Evolutionary conservation across 1,284 basidiomycete species (phyloP).

Genomic region (Polyporus tsugae): DNA sequence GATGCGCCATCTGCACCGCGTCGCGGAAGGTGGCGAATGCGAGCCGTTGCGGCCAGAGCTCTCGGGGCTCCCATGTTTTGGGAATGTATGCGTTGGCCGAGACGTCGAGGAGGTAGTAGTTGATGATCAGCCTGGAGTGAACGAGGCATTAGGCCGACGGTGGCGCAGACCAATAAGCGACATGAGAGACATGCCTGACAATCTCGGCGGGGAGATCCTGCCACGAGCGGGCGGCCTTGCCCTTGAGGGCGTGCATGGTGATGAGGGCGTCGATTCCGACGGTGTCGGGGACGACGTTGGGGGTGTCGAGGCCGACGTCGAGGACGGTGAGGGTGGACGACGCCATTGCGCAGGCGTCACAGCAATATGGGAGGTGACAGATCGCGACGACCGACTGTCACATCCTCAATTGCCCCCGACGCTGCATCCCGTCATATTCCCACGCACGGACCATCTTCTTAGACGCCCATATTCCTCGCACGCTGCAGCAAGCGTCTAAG

Average conservation of each 20-base stretch:
- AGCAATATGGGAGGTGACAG: slow-evolving; percentile 40
- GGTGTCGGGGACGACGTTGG: slow-evolving; percentile 15
- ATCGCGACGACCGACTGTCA: slow-evolving; percentile 41
- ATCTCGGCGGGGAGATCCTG: slow-evolving; percentile 74
- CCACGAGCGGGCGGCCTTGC: slow-evolving; percentile 75
- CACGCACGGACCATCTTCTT: slow-evolving; percentile 39
- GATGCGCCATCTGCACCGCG: slow-evolving; percentile 62
- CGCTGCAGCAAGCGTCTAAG: neutral
- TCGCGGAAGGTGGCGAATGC: slow-evolving; percentile 63
- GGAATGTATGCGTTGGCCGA: slow-evolving; percentile 56
- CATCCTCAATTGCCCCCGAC: slow-evolving; percentile 30
- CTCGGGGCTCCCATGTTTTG: slow-evolving; percentile 62
- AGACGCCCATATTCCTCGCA: slow-evolving; percentile 8
- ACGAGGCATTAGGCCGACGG: slow-evolving; percentile 31
- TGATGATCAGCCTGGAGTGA: slow-evolving; percentile 63
- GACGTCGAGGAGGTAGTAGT: slow-evolving; percentile 62
- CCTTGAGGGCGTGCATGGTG: slow-evolving; percentile 57
- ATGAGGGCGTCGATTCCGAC: slow-evolving; percentile 21
- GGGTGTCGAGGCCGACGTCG: slow-evolving; percentile 24
- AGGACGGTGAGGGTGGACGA: slow-evolving; percentile 26
- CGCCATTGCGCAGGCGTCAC: slow-evolving; percentile 40
- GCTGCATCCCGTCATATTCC: slow-evolving; percentile 27
- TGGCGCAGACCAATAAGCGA: slow-evolving; percentile 35
- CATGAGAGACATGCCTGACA: slow-evolving; percentile 59
- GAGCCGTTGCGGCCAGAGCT: slow-evolving; percentile 65